Conservation (phyloP, 768 basidiomycete genomes). For the Rhodotorula diobovata region DNA sequence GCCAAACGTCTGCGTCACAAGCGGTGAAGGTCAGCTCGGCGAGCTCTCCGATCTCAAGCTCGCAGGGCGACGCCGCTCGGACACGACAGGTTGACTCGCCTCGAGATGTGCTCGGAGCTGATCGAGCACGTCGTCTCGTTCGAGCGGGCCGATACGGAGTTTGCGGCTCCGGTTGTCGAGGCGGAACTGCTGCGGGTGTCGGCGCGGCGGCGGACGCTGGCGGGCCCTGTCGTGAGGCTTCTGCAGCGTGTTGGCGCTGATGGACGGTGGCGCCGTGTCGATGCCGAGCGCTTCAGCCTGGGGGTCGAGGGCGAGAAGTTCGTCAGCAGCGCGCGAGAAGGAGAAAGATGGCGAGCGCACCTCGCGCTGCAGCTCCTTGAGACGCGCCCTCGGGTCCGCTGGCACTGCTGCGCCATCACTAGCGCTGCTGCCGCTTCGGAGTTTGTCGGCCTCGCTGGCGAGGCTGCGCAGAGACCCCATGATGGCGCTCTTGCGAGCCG, state of each 20-base stretch:
- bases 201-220: too few relatives aligned
- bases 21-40: neutral
- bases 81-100: too few relatives aligned
- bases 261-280: too few relatives aligned
- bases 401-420: neutral
- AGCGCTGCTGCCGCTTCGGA: neutral
- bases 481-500: conserved; percentile 68
- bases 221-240: neutral
- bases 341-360: neutral
- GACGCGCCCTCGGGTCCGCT: neutral
- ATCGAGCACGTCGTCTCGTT: accelerated
- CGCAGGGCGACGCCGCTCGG: too few relatives aligned
- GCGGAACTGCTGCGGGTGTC: neutral
- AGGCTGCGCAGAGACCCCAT: conserved; percentile 70
- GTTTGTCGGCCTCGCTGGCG: conserved; percentile 62
- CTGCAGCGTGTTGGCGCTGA: too few relatives aligned
- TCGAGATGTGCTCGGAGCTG: neutral
- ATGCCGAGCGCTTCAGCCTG: neutral
- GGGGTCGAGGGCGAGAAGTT: neutral
- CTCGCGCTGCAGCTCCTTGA: neutral
- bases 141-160: neutral
- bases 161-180: neutral
- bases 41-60: too few relatives aligned
- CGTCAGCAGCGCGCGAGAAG: neutral
- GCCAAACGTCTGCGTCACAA: neutral